Evolutionary conservation across 805 yeast species (phyloP).

Genomic region (Yarrowia keelungensis): DNA sequence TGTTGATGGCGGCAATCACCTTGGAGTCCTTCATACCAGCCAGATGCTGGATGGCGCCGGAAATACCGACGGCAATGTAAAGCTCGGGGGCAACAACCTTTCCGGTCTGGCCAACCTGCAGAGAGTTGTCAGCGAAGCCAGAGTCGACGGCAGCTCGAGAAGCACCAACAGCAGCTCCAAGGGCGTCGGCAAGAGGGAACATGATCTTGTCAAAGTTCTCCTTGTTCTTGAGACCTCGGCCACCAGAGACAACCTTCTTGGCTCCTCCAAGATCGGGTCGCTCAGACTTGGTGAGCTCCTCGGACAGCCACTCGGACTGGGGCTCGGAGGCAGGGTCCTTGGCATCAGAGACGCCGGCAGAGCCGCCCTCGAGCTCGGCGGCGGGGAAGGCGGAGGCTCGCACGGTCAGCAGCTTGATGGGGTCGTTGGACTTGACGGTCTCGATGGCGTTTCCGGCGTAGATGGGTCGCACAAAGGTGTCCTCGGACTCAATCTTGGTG

Average conservation of each 20-base stretch:
- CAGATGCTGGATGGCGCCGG: constrained; percentile 97
- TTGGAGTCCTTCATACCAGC: constrained; percentile 99
- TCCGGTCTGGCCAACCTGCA: constrained; percentile 98
- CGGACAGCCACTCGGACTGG: constrained; percentile 70
- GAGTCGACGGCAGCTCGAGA: constrained; percentile 98
- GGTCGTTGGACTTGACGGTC: constrained; percentile 76
- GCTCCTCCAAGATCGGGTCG: constrained; percentile 94
- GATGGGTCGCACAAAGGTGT: constrained; percentile 88
- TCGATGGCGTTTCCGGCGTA: constrained; percentile 94
- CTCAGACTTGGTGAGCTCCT: constrained; percentile 74
- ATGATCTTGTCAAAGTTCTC: constrained; percentile 81
- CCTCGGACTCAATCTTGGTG: constrained; percentile 65
- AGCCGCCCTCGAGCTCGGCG: constrained; percentile 51
- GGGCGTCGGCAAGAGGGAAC: constrained; percentile 80
- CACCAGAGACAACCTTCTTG: constrained; percentile 83
- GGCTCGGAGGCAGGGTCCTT: constrained; percentile 50
- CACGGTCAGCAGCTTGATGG: constrained; percentile 71
- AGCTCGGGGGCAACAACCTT: constrained; percentile 96
- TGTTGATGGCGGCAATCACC: constrained; percentile 91
- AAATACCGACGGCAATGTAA: constrained; percentile 90
- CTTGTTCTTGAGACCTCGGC: constrained; percentile 89
- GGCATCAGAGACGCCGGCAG: constrained; percentile 54
- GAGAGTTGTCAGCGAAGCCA: constrained; percentile 93
- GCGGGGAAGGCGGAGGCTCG: constrained; percentile 81
- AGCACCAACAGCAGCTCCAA: constrained; percentile 95